Base-by-base conservation (phyloP, 768 basidiomycete genomes). In the Phylloporus scabripes region DNA sequence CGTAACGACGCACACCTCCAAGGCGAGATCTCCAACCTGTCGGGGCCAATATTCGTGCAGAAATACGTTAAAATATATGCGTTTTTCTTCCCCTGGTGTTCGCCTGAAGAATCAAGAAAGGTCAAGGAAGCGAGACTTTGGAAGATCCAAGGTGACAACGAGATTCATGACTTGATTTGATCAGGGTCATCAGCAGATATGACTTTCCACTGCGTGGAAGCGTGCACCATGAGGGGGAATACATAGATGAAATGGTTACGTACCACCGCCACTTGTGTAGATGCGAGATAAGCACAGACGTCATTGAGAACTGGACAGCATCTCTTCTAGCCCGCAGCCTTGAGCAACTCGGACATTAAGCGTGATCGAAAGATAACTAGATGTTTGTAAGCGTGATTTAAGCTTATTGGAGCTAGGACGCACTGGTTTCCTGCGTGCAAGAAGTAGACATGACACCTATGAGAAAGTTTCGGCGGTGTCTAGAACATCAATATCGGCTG, bases 21-120 rank as follows among this genome's bases (percentile, higher is more conserved):
- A 40, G 45, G n/a, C 21, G 23, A 48, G 34, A 48, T 5, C 33
- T 18, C 31, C 31, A 6, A 31, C 28, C 37, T 26, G 44, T 21
- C 18, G 32, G 33, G 20, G 32, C 43, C 39, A 34, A 44, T n/a
- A 44, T 5, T 18, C 40, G 37, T 38, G 45, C 33, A 45, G 42
- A 26, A 54, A 48, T 17, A 37, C 12, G 34, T 38, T 23, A 46
- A 11, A 53, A 28, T 20, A 21, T 33, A 33, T 33, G n/a, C 37
- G 5, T 18, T 18, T 38, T 7, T 36, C n/a, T 23, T 23, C 10
- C 17, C 23, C 7, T 23, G 29, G 15, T 38, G 24, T 45, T 37
- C 28, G 26, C 42, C 45, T 20, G 34, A 42, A 33, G 42, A 32
- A 23, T 38, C 41, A 6, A 36, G 31, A 7, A 11, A 20, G 42